Conservation (phyloP, 2,329 filamentous ascomycete genomes). For the Xylaria arbuscula region DNA sequence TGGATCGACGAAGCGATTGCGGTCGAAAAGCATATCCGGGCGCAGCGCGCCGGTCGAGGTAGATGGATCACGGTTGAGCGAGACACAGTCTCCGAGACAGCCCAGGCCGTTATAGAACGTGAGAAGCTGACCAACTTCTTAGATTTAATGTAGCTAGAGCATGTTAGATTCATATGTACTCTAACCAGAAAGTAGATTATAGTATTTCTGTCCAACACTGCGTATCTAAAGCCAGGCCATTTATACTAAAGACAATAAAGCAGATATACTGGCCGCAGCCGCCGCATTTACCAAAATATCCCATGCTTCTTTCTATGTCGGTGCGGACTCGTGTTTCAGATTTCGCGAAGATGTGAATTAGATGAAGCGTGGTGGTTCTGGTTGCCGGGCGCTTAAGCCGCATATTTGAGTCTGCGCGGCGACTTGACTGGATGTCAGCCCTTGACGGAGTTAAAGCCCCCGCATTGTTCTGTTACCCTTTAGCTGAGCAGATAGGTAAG, state of each 20-base stretch:
- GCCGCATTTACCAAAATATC: background rate
- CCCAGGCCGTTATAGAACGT: conserved; percentile 32
- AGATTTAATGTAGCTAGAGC: background rate
- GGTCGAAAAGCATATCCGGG: conserved; percentile 61
- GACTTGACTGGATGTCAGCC: conserved; percentile 28
- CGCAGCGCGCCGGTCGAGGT: conserved; percentile 60
- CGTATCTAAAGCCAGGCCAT: background rate
- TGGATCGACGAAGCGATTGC: conserved; percentile 54
- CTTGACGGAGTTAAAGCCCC: conserved; percentile 8
- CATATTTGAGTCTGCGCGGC: conserved; percentile 8
- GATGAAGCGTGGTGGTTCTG: conserved; percentile 12
- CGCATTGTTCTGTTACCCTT: background rate
- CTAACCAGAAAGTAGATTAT: background rate
- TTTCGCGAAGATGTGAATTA: background rate
- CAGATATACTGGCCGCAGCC: background rate
- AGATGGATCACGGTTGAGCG: conserved; percentile 62
- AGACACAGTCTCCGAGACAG: conserved; percentile 48
- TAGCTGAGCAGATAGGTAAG: background rate
- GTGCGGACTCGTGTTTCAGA: conserved; percentile 20
- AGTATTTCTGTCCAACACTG: background rate
- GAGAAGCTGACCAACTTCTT: conserved; percentile 18
- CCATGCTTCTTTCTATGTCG: background rate
- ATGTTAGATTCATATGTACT: background rate
- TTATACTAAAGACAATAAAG: background rate
- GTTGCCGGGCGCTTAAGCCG: conserved; percentile 25